Base-by-base conservation (phyloP, 1,284 basidiomycete genomes). In the Cryptococcus neoformans region DNA sequence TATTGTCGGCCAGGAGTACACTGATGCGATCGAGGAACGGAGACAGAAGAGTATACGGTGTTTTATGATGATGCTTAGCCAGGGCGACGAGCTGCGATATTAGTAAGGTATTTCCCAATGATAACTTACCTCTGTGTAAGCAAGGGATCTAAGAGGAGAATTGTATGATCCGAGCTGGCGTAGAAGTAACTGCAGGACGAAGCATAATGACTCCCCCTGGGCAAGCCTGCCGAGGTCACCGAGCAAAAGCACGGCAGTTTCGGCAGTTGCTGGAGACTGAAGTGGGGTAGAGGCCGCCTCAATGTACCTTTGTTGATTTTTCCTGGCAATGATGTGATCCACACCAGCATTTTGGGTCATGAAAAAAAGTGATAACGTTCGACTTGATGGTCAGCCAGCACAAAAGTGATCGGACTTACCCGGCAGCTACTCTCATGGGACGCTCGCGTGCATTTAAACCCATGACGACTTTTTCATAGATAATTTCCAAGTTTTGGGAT, bases 11-110 rank as follows among this genome's bases (percentile, higher is more conserved):
- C 12, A 92, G 78, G 51, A 85, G 84, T 1, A 86, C 83, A 1
- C 87, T 85, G 53, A 94, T 81, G 35, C 83, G 80, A 36, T 84
- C 81, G 59, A 92, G 79, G 70, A 87, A 86, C 0, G 90, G 89
- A 3, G 83, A 82, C 8, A 91, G 70, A 39, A 93, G 79, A 8
- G 81, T 81, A 67, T 90, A 90, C 0, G 86, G 83, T 0, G 85
- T 80, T 66, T 88, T 90, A 44, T 83, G 81, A 62, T 82, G 42
- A 88, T 65, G 51, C 28, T 57, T 56, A 6, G 68, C 58, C 7
- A 74, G 56, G 46, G 63, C 80, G 6, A 83, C 73, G 17, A 92
- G 79, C 89, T 92, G 60, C 36, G 39, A 41, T n/a, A 46, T 49
- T 51, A 56, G 28, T 28, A 28, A 28, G 4, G 28, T 28, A 4